Percentiles rank a stretch among this genome's conserved stretches.
phyloP scores from a whole-genome alignment of 345 rosid genomes.

The Aethionema arabicum region DNA sequence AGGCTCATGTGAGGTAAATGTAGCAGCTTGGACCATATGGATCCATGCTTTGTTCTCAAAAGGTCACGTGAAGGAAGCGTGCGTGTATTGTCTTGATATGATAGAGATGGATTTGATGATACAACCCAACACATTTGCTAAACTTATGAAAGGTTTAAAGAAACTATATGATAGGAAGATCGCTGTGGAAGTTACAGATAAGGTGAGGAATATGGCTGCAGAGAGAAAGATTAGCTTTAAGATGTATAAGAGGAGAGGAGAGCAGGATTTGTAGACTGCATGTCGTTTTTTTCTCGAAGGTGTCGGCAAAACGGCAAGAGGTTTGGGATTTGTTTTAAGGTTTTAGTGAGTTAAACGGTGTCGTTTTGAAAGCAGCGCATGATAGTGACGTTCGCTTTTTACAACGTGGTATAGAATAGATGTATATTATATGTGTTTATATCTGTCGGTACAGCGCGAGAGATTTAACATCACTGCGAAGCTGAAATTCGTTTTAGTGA shows the following conservation, averaged over 20 bases:
- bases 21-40: slow-evolving; percentile 87
- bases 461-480: slow-evolving; percentile 9
- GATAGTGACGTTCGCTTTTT: neutral
- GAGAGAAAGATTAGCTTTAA: slow-evolving; percentile 77
- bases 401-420: neutral
- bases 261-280: slow-evolving; percentile 47
- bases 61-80: slow-evolving; percentile 84
- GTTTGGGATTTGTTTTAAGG: slow-evolving; percentile 16
- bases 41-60: slow-evolving; percentile 81
- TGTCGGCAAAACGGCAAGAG: slow-evolving; percentile 35
- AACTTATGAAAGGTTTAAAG: slow-evolving; percentile 77
- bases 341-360: neutral
- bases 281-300: slow-evolving; percentile 8
- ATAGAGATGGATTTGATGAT: slow-evolving; percentile 86
- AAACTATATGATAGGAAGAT: slow-evolving; percentile 71
- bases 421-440: neutral
- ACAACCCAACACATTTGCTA: slow-evolving; percentile 79
- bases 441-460: neutral
- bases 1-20: slow-evolving; percentile 64
- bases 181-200: slow-evolving; percentile 88
- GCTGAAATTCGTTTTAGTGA: slow-evolving; percentile 7
- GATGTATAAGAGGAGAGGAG: slow-evolving; percentile 92
- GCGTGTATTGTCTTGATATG: slow-evolving; percentile 87
- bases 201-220: slow-evolving; percentile 86
- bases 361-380: slow-evolving; percentile 6